Percentiles rank a stretch among this genome's conserved stretches.
phyloP scores from a whole-genome alignment of 331 rosid genomes.

The Quercus phellos region DNA sequence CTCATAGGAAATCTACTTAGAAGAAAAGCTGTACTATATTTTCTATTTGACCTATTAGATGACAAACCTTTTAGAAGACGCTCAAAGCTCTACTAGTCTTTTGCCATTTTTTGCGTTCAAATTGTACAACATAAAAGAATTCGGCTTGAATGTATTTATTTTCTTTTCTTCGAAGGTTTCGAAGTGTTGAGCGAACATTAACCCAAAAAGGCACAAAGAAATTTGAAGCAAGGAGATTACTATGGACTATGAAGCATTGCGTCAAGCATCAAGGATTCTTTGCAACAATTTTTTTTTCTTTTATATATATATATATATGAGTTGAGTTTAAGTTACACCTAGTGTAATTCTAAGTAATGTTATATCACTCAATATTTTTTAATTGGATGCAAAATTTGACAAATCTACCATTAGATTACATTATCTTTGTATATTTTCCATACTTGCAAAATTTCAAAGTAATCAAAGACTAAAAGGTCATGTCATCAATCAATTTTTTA shows the following conservation, averaged over 20 bases:
- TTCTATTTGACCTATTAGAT: too few species aligned
- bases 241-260: neutral
- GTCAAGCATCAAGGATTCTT: neutral
- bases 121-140: neutral
- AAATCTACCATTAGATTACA: too few species aligned
- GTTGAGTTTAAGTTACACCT: too few species aligned
- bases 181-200: neutral
- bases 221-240: neutral
- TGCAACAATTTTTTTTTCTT: neutral
- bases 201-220: neutral
- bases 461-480: fast-evolving
- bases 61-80: neutral
- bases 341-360: too few species aligned
- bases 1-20: neutral
- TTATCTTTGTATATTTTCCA: too few species aligned
- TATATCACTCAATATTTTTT: too few species aligned
- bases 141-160: neutral
- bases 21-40: neutral
- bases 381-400: too few species aligned
- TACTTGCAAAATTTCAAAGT: too few species aligned
- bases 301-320: too few species aligned
- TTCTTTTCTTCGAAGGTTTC: neutral
- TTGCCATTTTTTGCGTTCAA: neutral
- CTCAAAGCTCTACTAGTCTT: neutral
- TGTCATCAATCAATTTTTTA: too few species aligned